phyloP scores from a whole-genome alignment of 768 basidiomycete species.

The Sistotremastrum niveocremeum region DNA sequence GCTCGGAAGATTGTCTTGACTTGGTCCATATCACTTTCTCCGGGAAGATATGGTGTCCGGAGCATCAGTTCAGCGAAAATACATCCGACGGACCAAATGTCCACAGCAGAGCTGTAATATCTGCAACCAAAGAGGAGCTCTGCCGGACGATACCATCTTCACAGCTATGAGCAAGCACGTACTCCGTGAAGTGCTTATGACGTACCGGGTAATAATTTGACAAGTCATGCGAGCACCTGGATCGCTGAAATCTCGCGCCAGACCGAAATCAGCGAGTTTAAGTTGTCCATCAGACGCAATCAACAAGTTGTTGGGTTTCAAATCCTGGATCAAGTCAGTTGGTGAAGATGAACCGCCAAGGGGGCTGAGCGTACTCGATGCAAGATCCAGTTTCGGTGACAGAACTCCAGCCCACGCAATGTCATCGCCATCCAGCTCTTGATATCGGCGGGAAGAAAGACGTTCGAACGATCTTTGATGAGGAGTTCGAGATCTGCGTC shows the following conservation, averaged over 20 bases:
- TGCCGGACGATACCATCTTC: constrained; percentile 95
- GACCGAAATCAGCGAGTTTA: constrained; percentile 97
- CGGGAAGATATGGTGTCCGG: constrained; percentile 88
- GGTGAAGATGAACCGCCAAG: background rate
- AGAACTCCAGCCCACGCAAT: constrained; percentile 94
- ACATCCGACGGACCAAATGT: constrained; percentile 95
- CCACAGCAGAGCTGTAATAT: constrained; percentile 84
- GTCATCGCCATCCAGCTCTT: constrained; percentile 99
- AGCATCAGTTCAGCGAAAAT: constrained; percentile 98
- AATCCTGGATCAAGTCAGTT: constrained; percentile 42
- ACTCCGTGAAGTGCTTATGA: background rate
- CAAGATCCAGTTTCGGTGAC: constrained; percentile 86
- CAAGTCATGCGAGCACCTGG: constrained; percentile 95
- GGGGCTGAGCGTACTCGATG: constrained; percentile 54
- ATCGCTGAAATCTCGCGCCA: constrained; percentile 92
- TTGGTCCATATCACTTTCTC: constrained; percentile 95
- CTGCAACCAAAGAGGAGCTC: constrained; percentile 86
- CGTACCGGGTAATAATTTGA: constrained; percentile 92
- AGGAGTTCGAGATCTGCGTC: constrained; percentile 95
- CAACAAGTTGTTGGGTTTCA: constrained; percentile 98
- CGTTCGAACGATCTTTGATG: constrained; percentile 84
- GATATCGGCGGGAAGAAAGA: constrained; percentile 91
- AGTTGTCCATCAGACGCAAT: constrained; percentile 82
- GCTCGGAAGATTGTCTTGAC: constrained; percentile 89
- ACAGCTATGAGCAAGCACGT: too few species aligned